Evolutionary conservation across 108 stramenopile species (phyloP).

Genomic region (Pelagomonas calceolata): DNA sequence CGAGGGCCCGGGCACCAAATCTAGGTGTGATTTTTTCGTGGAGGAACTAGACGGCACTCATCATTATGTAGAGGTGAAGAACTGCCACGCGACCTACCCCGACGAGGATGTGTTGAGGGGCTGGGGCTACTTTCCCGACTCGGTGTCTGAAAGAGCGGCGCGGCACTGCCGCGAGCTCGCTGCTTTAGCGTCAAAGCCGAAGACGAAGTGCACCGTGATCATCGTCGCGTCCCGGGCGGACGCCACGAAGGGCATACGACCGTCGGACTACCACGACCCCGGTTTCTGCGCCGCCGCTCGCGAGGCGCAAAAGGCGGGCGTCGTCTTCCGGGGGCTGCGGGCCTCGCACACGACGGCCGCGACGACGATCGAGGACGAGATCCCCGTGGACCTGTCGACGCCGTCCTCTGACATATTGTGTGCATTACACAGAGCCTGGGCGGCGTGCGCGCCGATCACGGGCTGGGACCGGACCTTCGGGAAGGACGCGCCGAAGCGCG

Average conservation of each 20-base stretch:
- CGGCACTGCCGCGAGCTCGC: background rate
- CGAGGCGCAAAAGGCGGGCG: background rate
- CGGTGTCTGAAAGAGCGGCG: background rate
- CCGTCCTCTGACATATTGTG: background rate
- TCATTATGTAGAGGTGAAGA: background rate
- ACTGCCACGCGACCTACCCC: background rate
- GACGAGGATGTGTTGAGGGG: background rate
- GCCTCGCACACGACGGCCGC: background rate
- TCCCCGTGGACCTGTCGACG: background rate
- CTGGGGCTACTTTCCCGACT: conserved; percentile 3
- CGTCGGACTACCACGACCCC: background rate
- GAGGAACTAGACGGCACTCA: background rate
- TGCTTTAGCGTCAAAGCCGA: background rate
- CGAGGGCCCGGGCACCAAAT: background rate
- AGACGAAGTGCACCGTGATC: background rate
- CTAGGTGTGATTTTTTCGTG: background rate
- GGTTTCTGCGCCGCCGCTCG: background rate
- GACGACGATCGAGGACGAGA: background rate
- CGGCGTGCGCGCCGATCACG: background rate
- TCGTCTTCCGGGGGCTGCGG: background rate
- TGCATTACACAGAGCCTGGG: background rate
- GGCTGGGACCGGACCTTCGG: background rate
- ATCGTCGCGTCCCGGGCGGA: background rate
- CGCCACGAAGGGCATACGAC: background rate
- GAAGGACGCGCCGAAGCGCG: background rate